phyloP scores from a whole-genome alignment of 176 grass and related monocot genomes.

The Bothriochloa decipiens region DNA sequence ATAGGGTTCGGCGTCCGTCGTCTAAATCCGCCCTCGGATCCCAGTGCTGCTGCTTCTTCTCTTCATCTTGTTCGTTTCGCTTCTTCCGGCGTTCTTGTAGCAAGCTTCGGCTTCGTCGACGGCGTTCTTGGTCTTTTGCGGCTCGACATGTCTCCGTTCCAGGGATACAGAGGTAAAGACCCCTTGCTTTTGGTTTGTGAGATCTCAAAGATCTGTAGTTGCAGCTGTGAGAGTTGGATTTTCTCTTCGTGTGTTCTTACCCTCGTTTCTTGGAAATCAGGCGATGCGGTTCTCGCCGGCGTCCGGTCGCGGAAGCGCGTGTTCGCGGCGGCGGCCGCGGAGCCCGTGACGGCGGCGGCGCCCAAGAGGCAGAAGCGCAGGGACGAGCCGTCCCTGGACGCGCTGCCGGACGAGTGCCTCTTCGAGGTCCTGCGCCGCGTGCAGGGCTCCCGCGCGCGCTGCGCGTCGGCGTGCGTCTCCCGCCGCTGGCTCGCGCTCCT shows the following conservation, averaged over 20 bases:
- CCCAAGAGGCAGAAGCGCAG: slow-evolving; percentile 53
- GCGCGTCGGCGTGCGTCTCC: slow-evolving; percentile 74
- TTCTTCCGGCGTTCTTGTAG: slow-evolving; percentile 19
- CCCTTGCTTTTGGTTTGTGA: not conserved
- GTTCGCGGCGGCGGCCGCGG: slow-evolving; percentile 38
- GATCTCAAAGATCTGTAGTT: not conserved
- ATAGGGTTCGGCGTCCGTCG: slow-evolving; percentile 50
- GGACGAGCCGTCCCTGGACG: slow-evolving; percentile 61
- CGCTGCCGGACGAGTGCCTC: slow-evolving; percentile 87
- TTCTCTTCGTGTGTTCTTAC: not conserved
- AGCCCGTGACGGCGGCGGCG: not conserved
- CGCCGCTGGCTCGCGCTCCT: slow-evolving; percentile 79
- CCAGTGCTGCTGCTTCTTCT: slow-evolving; percentile 22
- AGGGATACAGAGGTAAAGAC: slow-evolving; percentile 53
- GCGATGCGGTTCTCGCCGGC: slow-evolving; percentile 35
- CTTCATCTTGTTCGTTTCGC: not conserved
- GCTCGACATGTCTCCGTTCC: slow-evolving; percentile 58
- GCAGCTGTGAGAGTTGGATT: not conserved
- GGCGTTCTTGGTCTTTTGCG: slow-evolving; percentile 2
- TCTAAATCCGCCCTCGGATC: not conserved
- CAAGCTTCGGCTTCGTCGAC: not conserved
- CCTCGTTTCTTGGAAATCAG: not conserved
- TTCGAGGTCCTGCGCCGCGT: slow-evolving; percentile 90
- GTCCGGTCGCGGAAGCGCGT: slow-evolving; percentile 66
- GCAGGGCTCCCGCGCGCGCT: slow-evolving; percentile 58